Evolutionary conservation across 768 basidiomycete genomes (phyloP).

Genomic region (Podaxis sp.): DNA sequence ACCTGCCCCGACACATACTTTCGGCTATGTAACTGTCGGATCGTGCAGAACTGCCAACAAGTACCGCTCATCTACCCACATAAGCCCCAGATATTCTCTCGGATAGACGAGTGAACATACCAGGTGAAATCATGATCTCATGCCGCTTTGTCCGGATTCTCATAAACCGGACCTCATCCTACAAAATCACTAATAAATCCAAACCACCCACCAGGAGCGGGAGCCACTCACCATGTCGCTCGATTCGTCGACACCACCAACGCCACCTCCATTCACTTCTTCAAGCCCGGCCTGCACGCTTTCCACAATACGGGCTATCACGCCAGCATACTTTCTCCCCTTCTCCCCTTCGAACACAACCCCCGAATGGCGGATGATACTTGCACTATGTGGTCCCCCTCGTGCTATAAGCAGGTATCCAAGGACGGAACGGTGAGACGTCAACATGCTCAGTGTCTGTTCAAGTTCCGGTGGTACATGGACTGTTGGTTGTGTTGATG

Average conservation of each 20-base stretch:
- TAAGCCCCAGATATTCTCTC: neutral
- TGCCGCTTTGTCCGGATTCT: constrained; percentile 88
- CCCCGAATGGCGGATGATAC: constrained; percentile 82
- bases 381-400: constrained; percentile 48
- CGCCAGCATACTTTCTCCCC: constrained; percentile 69
- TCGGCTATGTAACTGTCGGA: constrained; percentile 28
- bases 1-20: neutral
- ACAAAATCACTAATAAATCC: neutral
- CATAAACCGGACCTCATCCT: constrained; percentile 89
- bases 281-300: constrained; percentile 74
- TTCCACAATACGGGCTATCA: constrained; percentile 71
- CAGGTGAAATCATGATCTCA: constrained; percentile 92
- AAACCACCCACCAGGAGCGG: neutral
- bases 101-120: constrained; percentile 34
- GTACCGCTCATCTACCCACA: constrained; percentile 65
- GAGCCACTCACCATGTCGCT: constrained; percentile 45
- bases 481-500: neutral
- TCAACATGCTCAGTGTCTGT: constrained; percentile 68
- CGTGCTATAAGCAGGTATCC: constrained; percentile 84
- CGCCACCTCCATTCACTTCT: constrained; percentile 57
- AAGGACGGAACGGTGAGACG: constrained; percentile 79
- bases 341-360: constrained; percentile 85
- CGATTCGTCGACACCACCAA: constrained; percentile 25
- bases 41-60: constrained; percentile 83
- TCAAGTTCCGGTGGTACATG: constrained; percentile 77